Base-by-base conservation (phyloP, 805 yeast genomes). In the Saccharomycopsis sp. region DNA sequence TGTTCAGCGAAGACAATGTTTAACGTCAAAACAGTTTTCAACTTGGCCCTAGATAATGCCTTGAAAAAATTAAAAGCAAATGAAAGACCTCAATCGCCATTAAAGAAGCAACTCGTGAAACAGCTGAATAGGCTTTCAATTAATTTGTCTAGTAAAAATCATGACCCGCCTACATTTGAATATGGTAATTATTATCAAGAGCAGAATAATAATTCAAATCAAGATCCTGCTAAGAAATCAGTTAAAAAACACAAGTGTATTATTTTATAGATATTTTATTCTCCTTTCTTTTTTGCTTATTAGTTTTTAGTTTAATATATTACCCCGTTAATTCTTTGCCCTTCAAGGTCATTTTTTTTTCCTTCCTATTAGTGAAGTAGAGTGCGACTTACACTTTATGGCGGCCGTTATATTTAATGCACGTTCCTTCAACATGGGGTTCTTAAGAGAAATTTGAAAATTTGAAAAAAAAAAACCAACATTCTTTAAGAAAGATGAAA, bases 1-100 rank as follows among this genome's bases (percentile, higher is more conserved):
- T 86, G 95, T 58, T 84, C 94, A 5, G 86, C 96, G 4, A 81
- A 77, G 53, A 66, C 72, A 16, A 77, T 78, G 68, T 69, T 72
- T 46, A 85, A 86, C 45, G 75, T 89, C 7, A 66, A 67, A 40
- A 74, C 76, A 27, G 80, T 87, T 1, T 88, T 89, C 59, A 72
- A 81, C 54, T 65, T 70, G 39, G 86, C 86, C 4, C 37, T 50
- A n/a, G 45, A 49, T 13, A 42, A 33, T 6, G 48, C 41, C 9
- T 20, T 47, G 20, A 40, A 40, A n/a, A 41, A 40, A 28, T 23
- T 46, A n/a, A 4, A 17, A 6, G 43, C 7, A 9, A 28, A 34
- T 9, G 44, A 28, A 13, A 41, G n/a, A 20, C n/a, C 4, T 19
- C 9, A 7, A 8, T 11, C 8, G 8, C 11, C n/a, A 14, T 7